Evolutionary conservation across 768 basidiomycete genomes (phyloP).

Genomic region (Imleria badia): DNA sequence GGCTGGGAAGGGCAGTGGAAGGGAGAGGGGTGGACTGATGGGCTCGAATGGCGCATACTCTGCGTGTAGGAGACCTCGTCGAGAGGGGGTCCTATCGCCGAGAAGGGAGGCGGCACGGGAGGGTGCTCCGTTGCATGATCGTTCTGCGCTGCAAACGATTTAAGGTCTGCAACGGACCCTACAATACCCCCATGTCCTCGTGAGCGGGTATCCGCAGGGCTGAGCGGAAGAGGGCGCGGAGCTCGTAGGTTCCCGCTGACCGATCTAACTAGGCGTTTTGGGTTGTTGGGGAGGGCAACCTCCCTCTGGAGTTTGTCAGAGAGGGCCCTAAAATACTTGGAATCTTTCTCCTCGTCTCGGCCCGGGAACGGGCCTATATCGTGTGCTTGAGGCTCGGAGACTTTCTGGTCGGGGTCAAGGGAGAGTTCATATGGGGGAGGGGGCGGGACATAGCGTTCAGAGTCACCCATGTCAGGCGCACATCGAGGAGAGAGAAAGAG

Average conservation of each 20-base stretch:
- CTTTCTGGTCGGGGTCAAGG: constrained; percentile 52
- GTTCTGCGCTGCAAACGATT: neutral
- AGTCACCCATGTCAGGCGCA: constrained; percentile 16
- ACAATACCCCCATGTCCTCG: neutral
- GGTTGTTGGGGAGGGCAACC: neutral
- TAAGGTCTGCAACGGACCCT: constrained; percentile 5
- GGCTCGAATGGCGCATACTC: constrained; percentile 13
- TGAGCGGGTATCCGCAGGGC: constrained; percentile 11
- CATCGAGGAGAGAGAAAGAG: neutral
- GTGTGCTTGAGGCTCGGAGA: constrained; percentile 24
- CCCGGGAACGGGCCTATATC: constrained; percentile 1
- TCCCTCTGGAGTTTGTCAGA: constrained; percentile 5
- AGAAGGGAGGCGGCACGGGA: constrained; percentile 36
- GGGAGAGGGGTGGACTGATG: constrained; percentile 22
- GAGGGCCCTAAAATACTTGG: constrained; percentile 8
- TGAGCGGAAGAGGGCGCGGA: constrained; percentile 28
- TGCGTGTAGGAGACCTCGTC: constrained; percentile 38
- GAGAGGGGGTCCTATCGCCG: constrained; percentile 33
- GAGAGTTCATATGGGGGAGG: constrained; percentile 45
- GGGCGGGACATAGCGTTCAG: constrained; percentile 27
- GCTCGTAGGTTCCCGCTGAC: constrained; percentile 1
- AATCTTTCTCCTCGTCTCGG: constrained; percentile 17
- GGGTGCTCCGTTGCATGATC: constrained; percentile 8
- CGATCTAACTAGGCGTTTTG: constrained; percentile 1
- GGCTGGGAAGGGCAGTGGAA: constrained; percentile 24